Base-by-base conservation (phyloP, 768 basidiomycete genomes). In the Phanerodontia chrysosporium region DNA sequence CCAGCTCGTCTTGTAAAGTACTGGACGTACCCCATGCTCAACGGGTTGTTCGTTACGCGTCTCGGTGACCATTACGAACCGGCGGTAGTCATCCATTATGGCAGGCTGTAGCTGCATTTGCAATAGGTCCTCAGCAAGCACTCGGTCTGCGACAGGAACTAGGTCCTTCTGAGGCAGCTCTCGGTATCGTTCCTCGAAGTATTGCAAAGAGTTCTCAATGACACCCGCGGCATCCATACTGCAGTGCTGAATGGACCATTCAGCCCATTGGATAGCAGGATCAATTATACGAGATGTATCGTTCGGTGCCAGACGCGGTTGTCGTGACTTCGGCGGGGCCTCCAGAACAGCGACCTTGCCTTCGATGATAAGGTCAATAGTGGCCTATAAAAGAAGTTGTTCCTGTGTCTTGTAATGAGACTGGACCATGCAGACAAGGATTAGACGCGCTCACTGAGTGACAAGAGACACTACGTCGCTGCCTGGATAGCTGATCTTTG, bases 41-140 rank as follows among this genome's bases (percentile, higher is more conserved):
- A 76, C 68, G 18, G 53, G 46, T 58, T 16, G 28, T 7, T 55
- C 52, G 24, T 58, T 55, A 8, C 49, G 29, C 74, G 73, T 64
- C 30, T 57, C 67, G 25, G 68, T 77, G 36, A 92, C 72, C 1
- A 88, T 76, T 12, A 88, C 82, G 70, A 81, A 91, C 27, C 90
- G 81, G 27, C 90, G 80, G 65, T 85, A 84, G 29, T 75, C 65
- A 49, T 76, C 71, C 81, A 87, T 84, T 35, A 90, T 74, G 24
- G 65, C 70, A n/a, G 85, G 87, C 60, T 90, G 87, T 45, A 72
- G 69, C 63, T 87, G 85, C 76, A 89, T 80, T 42, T 64, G 65
- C 27, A 67, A 59, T 63, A 90, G 65, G 62, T 87, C 83, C 18
- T 72, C 68, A 2, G 71, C 67, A 44, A 90, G 74, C 35, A 81